A percentile compares a stretch with the other conserved stretches of the same genome.
Conservation (phyloP, 306 rosid species). For the Senna siamea region DNA sequence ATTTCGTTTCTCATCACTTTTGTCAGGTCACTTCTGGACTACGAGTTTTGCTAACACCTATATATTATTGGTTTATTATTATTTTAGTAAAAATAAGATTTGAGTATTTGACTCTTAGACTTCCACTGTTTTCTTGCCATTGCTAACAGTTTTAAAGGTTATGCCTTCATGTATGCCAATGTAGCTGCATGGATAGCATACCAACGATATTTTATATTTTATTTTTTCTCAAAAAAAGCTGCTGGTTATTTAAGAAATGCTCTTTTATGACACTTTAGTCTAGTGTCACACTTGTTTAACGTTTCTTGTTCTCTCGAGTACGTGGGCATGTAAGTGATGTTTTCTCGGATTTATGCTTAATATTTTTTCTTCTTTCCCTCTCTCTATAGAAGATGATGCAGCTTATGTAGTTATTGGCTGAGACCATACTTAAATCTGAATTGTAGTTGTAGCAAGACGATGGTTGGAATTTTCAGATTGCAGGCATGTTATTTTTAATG, state of each 20-base stretch:
- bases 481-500: slow-evolving; percentile 19
- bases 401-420: slow-evolving; percentile 6
- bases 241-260: not conserved
- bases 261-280: not conserved
- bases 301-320: slow-evolving; percentile 4
- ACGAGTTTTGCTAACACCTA: not conserved
- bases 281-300: not conserved
- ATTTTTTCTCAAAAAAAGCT: not conserved
- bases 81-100: not conserved
- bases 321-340: too few species aligned
- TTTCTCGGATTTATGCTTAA: too few species aligned
- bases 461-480: not conserved
- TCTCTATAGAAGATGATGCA: not conserved
- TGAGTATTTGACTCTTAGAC: not conserved
- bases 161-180: not conserved
- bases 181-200: not conserved
- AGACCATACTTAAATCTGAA: not conserved
- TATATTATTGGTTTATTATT: not conserved
- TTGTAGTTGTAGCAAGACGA: not conserved
- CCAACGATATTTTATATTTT: not conserved
- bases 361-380: not conserved
- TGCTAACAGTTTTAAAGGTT: not conserved
- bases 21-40: not conserved
- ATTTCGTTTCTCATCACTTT: slow-evolving; percentile 12
- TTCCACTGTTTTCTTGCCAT: not conserved